Conservation (phyloP, 495 filamentous ascomycete genomes). For the Hypoxylon cercidicola region DNA sequence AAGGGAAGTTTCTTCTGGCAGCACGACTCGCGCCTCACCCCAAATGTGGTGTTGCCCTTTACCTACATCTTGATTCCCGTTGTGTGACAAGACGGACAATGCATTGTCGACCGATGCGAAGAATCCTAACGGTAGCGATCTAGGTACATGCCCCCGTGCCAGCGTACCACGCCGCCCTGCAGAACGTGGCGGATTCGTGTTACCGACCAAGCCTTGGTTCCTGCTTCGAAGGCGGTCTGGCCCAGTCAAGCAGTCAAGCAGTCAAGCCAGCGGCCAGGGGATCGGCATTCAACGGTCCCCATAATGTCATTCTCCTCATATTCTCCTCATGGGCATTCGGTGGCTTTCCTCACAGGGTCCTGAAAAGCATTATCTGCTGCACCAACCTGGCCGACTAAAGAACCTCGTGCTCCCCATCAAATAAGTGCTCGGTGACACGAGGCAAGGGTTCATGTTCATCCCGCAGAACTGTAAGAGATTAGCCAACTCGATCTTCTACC, state of each 20-base stretch:
- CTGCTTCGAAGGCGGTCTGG: conserved; percentile 40
- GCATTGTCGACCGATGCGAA: conserved; percentile 28
- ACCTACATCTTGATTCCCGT: conserved; percentile 1
- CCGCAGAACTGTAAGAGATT: background rate
- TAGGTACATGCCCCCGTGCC: background rate
- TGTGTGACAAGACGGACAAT: conserved; percentile 3
- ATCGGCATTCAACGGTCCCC: conserved; percentile 37
- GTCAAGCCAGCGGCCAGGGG: too few species aligned
- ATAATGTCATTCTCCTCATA: conserved; percentile 22
- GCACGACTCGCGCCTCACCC: conserved; percentile 17
- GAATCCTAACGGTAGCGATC: conserved; percentile 24
- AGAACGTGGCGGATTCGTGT: conserved; percentile 39
- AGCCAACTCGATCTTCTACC: background rate
- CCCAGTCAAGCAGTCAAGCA: too few species aligned
- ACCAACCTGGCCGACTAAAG: conserved; percentile 24
- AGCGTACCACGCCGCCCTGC: too few species aligned
- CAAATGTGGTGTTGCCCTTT: conserved; percentile 10
- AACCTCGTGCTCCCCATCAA: conserved; percentile 11
- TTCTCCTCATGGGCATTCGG: conserved; percentile 26
- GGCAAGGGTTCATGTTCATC: conserved; percentile 9
- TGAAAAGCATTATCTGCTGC: conserved; percentile 25
- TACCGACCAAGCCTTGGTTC: conserved; percentile 35
- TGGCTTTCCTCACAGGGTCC: conserved; percentile 22
- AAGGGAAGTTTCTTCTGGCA: background rate
- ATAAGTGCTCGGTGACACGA: conserved; percentile 24